phyloP scores from a whole-genome alignment of 169 alveolate species.

The Babesia ovata region DNA sequence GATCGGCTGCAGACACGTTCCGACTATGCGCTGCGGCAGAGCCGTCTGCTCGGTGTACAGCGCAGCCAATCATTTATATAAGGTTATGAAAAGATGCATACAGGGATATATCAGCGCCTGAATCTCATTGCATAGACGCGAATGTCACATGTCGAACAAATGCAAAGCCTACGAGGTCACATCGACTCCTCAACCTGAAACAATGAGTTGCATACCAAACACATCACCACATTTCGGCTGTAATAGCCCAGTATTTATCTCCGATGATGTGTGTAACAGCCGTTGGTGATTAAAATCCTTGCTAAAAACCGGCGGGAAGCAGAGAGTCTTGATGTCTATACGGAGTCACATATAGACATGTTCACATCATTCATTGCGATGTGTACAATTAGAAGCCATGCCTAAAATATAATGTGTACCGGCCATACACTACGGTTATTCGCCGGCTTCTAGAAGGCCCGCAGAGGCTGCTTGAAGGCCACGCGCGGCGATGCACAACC shows the following conservation, averaged over 20 bases:
- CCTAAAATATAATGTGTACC: neutral
- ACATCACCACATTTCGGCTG: too few relatives aligned
- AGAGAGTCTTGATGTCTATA: neutral
- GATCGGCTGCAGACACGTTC: neutral
- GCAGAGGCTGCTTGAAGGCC: neutral
- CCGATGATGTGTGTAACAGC: too few relatives aligned
- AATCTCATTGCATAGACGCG: too few relatives aligned
- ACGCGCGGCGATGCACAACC: slow-evolving; percentile 17
- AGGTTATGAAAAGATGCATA: too few relatives aligned
- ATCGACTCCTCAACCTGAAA: too few relatives aligned
- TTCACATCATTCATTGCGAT: neutral
- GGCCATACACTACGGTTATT: neutral
- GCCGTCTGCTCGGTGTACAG: neutral
- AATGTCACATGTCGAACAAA: too few relatives aligned
- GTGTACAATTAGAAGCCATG: neutral
- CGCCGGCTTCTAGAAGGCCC: neutral
- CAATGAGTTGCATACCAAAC: too few relatives aligned
- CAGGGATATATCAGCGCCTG: too few relatives aligned
- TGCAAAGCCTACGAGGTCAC: too few relatives aligned
- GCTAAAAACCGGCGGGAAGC: too few relatives aligned
- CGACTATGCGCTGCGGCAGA: neutral
- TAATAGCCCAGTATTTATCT: too few relatives aligned
- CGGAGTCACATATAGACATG: neutral
- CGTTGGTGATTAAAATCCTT: too few relatives aligned
- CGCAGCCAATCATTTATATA: neutral